Conservation (phyloP, 2,329 filamentous ascomycete genomes). For the Fusarium tanahbumbuense region DNA sequence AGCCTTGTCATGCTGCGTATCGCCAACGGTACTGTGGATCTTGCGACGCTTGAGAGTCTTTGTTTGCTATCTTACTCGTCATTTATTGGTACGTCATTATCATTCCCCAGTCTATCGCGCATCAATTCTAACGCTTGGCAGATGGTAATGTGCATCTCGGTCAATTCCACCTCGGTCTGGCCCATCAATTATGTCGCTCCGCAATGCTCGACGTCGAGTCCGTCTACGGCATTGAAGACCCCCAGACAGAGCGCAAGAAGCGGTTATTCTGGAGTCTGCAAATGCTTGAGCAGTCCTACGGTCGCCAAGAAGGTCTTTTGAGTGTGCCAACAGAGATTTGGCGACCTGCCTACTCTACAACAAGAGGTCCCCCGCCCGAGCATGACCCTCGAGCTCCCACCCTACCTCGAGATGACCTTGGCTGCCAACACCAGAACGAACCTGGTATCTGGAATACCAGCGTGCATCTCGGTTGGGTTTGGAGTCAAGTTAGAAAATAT, state of each 20-base stretch:
- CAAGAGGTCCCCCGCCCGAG: constrained; percentile 41
- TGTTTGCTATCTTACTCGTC: constrained; percentile 62
- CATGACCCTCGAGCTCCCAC: constrained; percentile 53
- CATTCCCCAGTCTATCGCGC: neutral
- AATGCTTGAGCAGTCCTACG: constrained; percentile 62
- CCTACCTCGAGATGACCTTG: constrained; percentile 58
- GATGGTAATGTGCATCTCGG: constrained; percentile 62
- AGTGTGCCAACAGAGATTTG: constrained; percentile 56
- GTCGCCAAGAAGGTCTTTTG: constrained; percentile 58
- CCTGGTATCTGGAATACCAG: constrained; percentile 63
- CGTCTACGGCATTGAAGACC: constrained; percentile 52
- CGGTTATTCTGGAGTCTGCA: constrained; percentile 64
- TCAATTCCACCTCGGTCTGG: constrained; percentile 62
- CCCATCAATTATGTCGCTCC: constrained; percentile 62
- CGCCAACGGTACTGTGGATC: constrained; percentile 61
- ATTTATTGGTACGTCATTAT: constrained; percentile 57
- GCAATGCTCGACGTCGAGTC: constrained; percentile 60
- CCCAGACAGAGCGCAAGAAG: constrained; percentile 58
- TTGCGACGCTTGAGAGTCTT: constrained; percentile 62
- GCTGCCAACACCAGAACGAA: constrained; percentile 54
- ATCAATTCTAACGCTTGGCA: constrained; percentile 37
- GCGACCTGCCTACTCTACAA: constrained; percentile 51
- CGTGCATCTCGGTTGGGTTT: constrained; percentile 63
- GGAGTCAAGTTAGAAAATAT: constrained; percentile 60
- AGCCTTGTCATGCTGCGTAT: constrained; percentile 61